Evolutionary conservation across 495 filamentous ascomycete genomes (phyloP), one percentile per base, ranked within the genome.

Genomic region (Daldinia concentrica): DNA sequence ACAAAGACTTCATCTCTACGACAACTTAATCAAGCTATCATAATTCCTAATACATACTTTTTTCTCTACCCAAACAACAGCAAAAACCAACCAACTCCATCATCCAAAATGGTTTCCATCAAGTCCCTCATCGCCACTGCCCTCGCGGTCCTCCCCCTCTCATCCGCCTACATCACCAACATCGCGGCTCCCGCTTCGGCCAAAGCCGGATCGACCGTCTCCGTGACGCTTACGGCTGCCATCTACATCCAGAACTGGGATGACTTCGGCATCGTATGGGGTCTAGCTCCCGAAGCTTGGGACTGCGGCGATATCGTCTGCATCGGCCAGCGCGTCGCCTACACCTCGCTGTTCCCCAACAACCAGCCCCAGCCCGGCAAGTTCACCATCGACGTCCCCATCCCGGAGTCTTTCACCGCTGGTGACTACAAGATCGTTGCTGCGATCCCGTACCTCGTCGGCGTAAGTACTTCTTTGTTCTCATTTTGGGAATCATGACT

Each of bases 391-490:
- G 64, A 81, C 45, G 77, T 87, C 58, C 68, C 69, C 27, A 83
- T 87, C 73, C 85, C 85, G 34, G 59, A 74, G 6, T 70, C 77
- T 75, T 70, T 85, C 51, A 29, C 76, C 8, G 27, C 82, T 4
- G 85, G 85, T 50, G 79, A 86, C 68, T 87, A 85, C 73, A 75
- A 86, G 11, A 77, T 87, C 19, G 78, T 83, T 37, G 85, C 81
- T 26, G 85, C 72, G 6, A 65, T 77, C 54, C 75, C 75, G 15
- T 77, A 65, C 14, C 75, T 77, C 41, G 75, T 77, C 62, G 75
- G 75, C 43, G 75, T 77, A 54, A 73, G 75, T 72, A 19, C 22
- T 30, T 24, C 43, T 17, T 24, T 48, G 1, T 24, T 22, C 17
- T 48, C 22, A 4, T 48, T 12, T 34, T 1, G 8, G 2, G 32